phyloP scores from a whole-genome alignment of 108 stramenopile species.

The Pelagomonas calceolata region DNA sequence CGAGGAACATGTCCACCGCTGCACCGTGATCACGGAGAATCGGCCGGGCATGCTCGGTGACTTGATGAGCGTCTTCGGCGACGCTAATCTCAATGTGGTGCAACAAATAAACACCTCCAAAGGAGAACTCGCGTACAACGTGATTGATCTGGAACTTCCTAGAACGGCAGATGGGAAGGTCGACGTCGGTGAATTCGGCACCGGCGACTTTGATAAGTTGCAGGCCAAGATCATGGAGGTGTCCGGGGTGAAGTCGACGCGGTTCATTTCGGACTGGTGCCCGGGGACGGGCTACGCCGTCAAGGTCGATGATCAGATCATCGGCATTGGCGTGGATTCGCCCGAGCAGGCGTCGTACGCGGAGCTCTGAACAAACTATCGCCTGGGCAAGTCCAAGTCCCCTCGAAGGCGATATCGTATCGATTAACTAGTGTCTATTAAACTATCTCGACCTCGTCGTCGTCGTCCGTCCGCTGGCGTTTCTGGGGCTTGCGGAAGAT shows the following conservation, averaged over 20 bases:
- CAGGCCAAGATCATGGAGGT: neutral
- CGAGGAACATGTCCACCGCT: constrained; percentile 55
- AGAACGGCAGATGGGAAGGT: constrained; percentile 26
- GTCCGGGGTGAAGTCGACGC: neutral
- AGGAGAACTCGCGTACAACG: constrained; percentile 77
- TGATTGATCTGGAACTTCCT: constrained; percentile 63
- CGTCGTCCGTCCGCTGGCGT: too few relatives aligned
- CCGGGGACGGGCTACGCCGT: neutral
- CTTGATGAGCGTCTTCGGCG: constrained; percentile 66
- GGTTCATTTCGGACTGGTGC: neutral
- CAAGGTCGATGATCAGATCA: neutral
- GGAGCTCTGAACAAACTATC: too few relatives aligned
- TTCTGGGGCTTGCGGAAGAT: too few relatives aligned
- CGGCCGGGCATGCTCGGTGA: constrained; percentile 68
- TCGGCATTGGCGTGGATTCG: neutral
- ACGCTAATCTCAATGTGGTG: constrained; percentile 60
- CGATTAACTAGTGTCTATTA: too few relatives aligned
- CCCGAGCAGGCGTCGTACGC: neutral
- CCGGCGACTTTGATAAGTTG: neutral
- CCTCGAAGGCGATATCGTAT: too few relatives aligned
- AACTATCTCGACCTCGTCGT: too few relatives aligned
- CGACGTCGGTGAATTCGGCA: neutral
- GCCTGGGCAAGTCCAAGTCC: too few relatives aligned
- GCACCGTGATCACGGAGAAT: constrained; percentile 80
- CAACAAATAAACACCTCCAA: constrained; percentile 82